phyloP scores from a whole-genome alignment of 2,329 filamentous ascomycete genomes.

The Talaromyces sp. region DNA sequence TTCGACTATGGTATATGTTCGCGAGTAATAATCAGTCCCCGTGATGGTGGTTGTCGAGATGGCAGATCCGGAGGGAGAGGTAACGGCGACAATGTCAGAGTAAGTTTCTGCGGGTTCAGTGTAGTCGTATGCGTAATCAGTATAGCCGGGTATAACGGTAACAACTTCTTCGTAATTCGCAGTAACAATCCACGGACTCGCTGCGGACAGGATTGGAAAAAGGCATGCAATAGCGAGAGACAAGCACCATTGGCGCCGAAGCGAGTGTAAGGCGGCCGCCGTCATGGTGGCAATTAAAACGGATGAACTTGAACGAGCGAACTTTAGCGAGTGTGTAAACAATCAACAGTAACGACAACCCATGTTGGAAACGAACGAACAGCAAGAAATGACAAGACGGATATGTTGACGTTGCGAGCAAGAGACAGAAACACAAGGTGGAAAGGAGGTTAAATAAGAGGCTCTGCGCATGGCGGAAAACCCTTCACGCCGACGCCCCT shows the following conservation, averaged over 20 bases:
- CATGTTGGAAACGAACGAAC: not conserved
- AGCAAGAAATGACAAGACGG: not conserved
- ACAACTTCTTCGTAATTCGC: slow-evolving; percentile 27
- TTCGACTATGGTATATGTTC: slow-evolving; percentile 28
- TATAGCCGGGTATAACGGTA: slow-evolving; percentile 19
- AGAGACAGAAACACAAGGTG: too few relatives aligned
- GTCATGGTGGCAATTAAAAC: not conserved
- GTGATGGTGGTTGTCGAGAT: slow-evolving; percentile 29
- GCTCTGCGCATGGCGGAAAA: not conserved
- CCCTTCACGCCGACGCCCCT: not conserved
- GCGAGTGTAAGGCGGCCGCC: slow-evolving; percentile 27
- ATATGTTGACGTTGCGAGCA: not conserved
- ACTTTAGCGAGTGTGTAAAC: not conserved
- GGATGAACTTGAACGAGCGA: not conserved
- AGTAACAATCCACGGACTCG: slow-evolving; percentile 34
- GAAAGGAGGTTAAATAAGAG: not conserved
- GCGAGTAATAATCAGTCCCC: slow-evolving; percentile 17
- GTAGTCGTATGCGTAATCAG: slow-evolving; percentile 21
- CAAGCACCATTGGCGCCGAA: slow-evolving; percentile 26
- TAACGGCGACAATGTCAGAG: slow-evolving; percentile 27
- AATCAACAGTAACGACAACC: not conserved
- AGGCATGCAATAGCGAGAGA: slow-evolving; percentile 24
- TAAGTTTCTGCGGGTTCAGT: slow-evolving; percentile 6
- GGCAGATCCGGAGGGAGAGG: slow-evolving; percentile 26
- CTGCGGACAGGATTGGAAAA: slow-evolving; percentile 20